Conservation (phyloP, 2,329 filamentous ascomycete species). For the Botrytis hyacinthi region DNA sequence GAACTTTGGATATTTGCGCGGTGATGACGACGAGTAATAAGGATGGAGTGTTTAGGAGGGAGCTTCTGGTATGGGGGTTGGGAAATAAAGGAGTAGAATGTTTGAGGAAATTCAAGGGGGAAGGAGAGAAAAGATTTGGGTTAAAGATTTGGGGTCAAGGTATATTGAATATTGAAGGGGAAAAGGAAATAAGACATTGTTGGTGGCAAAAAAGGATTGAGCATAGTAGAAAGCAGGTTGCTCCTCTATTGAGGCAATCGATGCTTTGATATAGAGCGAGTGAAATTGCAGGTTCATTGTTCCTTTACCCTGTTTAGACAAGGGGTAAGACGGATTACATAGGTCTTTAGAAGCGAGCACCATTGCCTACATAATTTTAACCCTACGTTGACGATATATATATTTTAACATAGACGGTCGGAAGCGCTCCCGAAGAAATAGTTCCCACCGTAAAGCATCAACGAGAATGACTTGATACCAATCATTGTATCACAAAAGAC, state of each 20-base stretch:
- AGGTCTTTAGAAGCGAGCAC: background rate
- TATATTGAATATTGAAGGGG: conserved; percentile 35
- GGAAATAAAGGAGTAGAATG: conserved; percentile 49
- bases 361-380: background rate
- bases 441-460: background rate
- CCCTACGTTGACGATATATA: too few species aligned
- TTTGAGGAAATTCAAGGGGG: conserved; percentile 53
- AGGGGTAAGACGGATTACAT: background rate
- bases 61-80: conserved; percentile 66
- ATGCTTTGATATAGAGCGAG: background rate
- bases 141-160: conserved; percentile 55
- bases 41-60: conserved; percentile 57
- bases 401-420: background rate
- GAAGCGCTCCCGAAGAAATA: background rate
- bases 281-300: background rate
- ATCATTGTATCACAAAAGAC: background rate
- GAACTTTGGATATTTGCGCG: conserved; percentile 58
- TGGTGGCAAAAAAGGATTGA: conserved; percentile 66
- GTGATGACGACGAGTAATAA: conserved; percentile 67
- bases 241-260: conserved; percentile 60
- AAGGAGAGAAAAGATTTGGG: conserved; percentile 49
- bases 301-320: background rate
- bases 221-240: conserved; percentile 67
- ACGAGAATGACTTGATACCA: background rate
- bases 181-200: conserved; percentile 51